Conservation (phyloP, 768 basidiomycete species). For the Crucibulum laeve region DNA sequence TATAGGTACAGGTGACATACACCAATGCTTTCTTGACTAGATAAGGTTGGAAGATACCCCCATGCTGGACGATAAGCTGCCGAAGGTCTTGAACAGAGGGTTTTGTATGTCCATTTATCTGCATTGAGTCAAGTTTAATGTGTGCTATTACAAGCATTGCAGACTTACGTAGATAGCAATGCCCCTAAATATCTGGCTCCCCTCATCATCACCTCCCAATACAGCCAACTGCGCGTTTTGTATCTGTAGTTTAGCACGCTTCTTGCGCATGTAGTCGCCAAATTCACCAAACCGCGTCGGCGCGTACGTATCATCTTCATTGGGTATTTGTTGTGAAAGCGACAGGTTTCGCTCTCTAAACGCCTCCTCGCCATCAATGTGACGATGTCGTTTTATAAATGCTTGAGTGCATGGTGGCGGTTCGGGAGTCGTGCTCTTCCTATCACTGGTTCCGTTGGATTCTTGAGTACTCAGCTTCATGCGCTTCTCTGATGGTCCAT, state of each 20-base stretch:
- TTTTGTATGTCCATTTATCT: slow-evolving; percentile 90
- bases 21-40: slow-evolving; percentile 73
- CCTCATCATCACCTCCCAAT: slow-evolving; percentile 13
- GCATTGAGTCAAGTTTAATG: slow-evolving; percentile 3
- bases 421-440: too few species aligned
- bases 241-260: slow-evolving; percentile 86
- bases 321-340: slow-evolving; percentile 7
- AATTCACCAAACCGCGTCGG: slow-evolving; percentile 78
- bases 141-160: not conserved
- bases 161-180: slow-evolving; percentile 76
- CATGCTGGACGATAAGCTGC: slow-evolving; percentile 74
- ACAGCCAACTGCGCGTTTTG: slow-evolving; percentile 51
- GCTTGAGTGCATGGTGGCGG: slow-evolving; percentile 36
- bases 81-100: slow-evolving; percentile 85
- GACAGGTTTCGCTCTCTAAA: slow-evolving; percentile 5
- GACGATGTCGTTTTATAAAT: slow-evolving; percentile 33
- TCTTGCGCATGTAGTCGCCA: slow-evolving; percentile 87
- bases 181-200: slow-evolving; percentile 62
- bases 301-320: slow-evolving; percentile 58
- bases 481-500: too few species aligned
- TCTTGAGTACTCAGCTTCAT: too few species aligned
- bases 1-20: slow-evolving; percentile 33
- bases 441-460: too few species aligned
- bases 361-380: slow-evolving; percentile 16
- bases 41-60: slow-evolving; percentile 81